Evolutionary conservation across 148 eudicot genomes (phyloP), one percentile per base, ranked within the genome.

Genomic region (Dianthus caryophyllus): DNA sequence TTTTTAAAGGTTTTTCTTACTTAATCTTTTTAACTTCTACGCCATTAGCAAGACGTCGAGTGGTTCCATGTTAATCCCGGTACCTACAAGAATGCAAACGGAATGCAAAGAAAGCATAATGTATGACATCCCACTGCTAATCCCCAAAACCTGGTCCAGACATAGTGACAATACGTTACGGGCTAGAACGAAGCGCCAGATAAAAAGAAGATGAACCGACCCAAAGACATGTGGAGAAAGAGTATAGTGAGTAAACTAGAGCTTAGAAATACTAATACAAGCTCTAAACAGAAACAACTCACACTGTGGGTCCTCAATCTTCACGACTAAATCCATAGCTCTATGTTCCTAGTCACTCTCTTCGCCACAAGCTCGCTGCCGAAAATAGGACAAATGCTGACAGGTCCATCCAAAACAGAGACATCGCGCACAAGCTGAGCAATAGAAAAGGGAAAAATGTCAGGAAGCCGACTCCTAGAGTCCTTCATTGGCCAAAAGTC

Each of bases 161-260:
- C 27, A 13, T 11, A 0, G 31, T 56, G 30, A 56, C 61, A 56
- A 24, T 56, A 29, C 61, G 30, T 17, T 56, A 11, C 30, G 26
- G 12, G 16, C 16, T 7, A 26, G 61, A 22, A 21, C 39, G 3
- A 59, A 59, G 41, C 5, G 39, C 39, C 63, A 13, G 41, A 27
- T 59, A 39, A 59, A 59, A 59, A n/a, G n/a, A n/a, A n/a, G n/a
- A n/a, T n/a, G n/a, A n/a, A n/a, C n/a, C n/a, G n/a, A n/a, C n/a
- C n/a, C 17, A 59, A 59, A 59, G 31, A 59, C 17, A 27, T 2
- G 20, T 6, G 63, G 63, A 16, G 41, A 13, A 31, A 18, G 31
- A 27, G 16, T 59, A n/a, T 18, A 41, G n/a, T 27, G 14, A 59
- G 63, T 18, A 29, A 59, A 59, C 20, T 59, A 59, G 63, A 59